Evolutionary conservation across 2,329 filamentous ascomycete species (phyloP), one percentile per base, ranked within the genome.

Genomic region (Xylaria sp.): DNA sequence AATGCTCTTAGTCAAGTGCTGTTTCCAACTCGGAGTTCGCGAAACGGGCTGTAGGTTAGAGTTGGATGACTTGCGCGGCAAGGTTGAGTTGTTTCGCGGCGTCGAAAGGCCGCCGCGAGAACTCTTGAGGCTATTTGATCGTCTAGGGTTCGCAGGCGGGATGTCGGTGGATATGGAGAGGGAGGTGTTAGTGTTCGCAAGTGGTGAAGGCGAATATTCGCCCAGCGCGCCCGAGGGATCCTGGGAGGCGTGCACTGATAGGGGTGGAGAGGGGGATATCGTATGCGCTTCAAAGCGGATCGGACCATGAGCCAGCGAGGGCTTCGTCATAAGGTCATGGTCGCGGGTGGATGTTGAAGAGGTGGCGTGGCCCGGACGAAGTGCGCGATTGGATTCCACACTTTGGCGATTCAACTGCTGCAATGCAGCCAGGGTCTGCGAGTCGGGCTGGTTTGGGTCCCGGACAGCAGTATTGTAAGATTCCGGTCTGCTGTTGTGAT

Each of bases 21-120:
- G 83, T 74, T 89, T 89, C 68, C 90, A 78, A 75, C 88, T 90
- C 2, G 88, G 88, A 0, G 88, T 90, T 72, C 88, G 83, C 25
- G 86, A 86, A 20, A 89, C 76, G 6, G 85, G 84, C 55, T 79
- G 80, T n/a, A 88, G 76, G 36, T 80, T 85, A 23, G 84, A 81
- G 4, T 78, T 76, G 0, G 83, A 84, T 10, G 79, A 73, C 68
- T 82, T 81, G 70, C 79, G 80, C 39, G 81, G 79, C 34, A 83
- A 73, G 45, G 70, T 72, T 43, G 69, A 76, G 6, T 77, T 75
- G 30, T 72, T 72, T 53, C 75, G 76, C 20, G 78, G 73, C 7
- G 77, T 72, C 15, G 80, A 79, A 48, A 78, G 73, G 63, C 70
- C 71, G 15, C 75, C 70, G 66, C 66, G 70, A 70, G 79, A 78